A percentile compares a stretch with the other conserved stretches of the same genome.
phyloP scores from a whole-genome alignment of 2,329 filamentous ascomycete genomes.

The Aspergillus quadrilineatus region DNA sequence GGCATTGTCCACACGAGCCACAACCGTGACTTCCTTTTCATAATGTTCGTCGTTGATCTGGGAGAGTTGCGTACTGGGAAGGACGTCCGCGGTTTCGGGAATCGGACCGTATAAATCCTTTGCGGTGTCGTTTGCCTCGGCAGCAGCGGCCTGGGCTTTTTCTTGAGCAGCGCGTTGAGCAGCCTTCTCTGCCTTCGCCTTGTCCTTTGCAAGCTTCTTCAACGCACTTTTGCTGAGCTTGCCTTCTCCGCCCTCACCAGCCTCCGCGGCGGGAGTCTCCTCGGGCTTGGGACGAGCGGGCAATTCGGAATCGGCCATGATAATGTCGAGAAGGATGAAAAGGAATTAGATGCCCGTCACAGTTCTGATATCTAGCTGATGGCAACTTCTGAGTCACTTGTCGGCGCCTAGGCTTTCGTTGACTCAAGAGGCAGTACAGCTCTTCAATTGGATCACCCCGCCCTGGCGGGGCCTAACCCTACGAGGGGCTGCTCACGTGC shows the following conservation, averaged over 20 bases:
- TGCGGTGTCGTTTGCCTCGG: slow-evolving; percentile 58
- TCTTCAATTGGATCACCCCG: slow-evolving; percentile 33
- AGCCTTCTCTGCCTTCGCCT: slow-evolving; percentile 82
- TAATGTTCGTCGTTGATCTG: slow-evolving; percentile 59
- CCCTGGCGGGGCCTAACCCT: slow-evolving; percentile 36
- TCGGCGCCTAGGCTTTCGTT: slow-evolving; percentile 3
- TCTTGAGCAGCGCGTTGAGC: slow-evolving; percentile 69
- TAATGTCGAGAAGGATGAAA: slow-evolving; percentile 8
- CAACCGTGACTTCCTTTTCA: slow-evolving; percentile 71
- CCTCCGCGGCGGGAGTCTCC: slow-evolving; percentile 31
- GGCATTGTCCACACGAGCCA: slow-evolving; percentile 82
- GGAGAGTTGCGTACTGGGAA: slow-evolving; percentile 60
- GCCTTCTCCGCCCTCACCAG: slow-evolving; percentile 36
- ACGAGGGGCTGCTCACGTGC: slow-evolving; percentile 27
- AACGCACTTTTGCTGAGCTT: slow-evolving; percentile 70
- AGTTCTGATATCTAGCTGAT: background rate
- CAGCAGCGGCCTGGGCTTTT: slow-evolving; percentile 65
- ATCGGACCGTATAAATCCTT: slow-evolving; percentile 79
- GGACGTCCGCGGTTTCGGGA: slow-evolving; percentile 57
- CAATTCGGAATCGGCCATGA: slow-evolving; percentile 42
- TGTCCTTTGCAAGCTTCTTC: slow-evolving; percentile 87
- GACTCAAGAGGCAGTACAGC: slow-evolving; percentile 8
- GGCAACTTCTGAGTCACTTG: slow-evolving; percentile 6
- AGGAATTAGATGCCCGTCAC: background rate
- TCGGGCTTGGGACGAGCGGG: slow-evolving; percentile 42